Evolutionary conservation across 805 yeast genomes (phyloP).

Genomic region (Jamesozyma spencerorum): DNA sequence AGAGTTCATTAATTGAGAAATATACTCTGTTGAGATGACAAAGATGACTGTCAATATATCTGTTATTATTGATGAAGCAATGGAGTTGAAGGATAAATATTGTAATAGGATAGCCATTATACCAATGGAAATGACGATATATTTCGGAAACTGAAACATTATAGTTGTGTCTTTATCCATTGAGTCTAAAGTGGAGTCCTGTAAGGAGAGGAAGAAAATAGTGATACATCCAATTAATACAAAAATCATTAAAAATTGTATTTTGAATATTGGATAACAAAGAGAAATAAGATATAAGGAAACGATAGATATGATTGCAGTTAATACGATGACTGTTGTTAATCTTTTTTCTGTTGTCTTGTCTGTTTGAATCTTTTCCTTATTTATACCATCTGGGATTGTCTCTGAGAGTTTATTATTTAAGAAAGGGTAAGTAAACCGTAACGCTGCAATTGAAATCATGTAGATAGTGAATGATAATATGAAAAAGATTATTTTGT

Average conservation of each 20-base stretch:
- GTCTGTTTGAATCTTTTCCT: not conserved
- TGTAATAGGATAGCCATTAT: constrained; percentile 29
- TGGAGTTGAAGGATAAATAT: constrained; percentile 27
- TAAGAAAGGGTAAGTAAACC: constrained; percentile 1
- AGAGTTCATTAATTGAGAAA: constrained; percentile 1
- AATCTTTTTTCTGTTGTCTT: not conserved
- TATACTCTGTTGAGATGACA: constrained; percentile 13
- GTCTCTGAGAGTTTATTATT: not conserved
- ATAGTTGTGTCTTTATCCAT: not conserved
- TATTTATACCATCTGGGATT: not conserved
- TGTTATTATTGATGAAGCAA: constrained; percentile 8
- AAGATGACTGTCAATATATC: constrained; percentile 13
- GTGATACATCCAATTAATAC: constrained; percentile 25
- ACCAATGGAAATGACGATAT: constrained; percentile 22
- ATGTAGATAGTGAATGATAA: not conserved
- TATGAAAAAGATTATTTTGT: not conserved
- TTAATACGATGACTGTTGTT: not conserved
- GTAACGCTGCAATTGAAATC: not conserved
- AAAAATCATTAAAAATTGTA: constrained; percentile 25
- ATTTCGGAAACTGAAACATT: constrained; percentile 10
- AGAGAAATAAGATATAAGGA: not conserved
- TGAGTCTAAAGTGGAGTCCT: constrained; percentile 13
- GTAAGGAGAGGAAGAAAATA: constrained; percentile 20
- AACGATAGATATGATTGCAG: not conserved
- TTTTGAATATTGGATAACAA: constrained; percentile 1